Conservation (phyloP, 2,329 filamentous ascomycete species). For the Botryotinia calthae region DNA sequence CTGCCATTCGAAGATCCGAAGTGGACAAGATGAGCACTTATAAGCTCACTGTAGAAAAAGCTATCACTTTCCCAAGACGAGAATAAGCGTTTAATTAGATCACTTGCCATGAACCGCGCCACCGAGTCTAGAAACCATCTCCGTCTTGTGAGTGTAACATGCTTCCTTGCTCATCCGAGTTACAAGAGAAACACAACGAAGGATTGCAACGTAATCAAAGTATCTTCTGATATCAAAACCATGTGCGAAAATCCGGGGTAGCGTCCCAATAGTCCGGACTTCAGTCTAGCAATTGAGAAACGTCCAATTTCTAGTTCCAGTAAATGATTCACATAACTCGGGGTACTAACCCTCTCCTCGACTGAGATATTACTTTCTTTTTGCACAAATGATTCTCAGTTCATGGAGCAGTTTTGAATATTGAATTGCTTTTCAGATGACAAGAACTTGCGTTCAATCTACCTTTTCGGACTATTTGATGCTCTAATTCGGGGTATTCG, state of each 20-base stretch:
- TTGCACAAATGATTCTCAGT: background rate
- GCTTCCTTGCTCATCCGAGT: background rate
- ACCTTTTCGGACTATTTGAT: background rate
- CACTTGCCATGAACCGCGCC: slow-evolving; percentile 14
- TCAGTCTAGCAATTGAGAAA: background rate
- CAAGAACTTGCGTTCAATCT: background rate
- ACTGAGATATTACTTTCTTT: background rate
- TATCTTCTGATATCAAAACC: slow-evolving; percentile 16
- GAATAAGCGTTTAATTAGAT: background rate
- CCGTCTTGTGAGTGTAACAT: slow-evolving; percentile 7
- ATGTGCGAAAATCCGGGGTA: slow-evolving; percentile 14
- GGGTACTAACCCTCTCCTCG: background rate
- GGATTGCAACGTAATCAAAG: slow-evolving; percentile 10
- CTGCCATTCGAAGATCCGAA: background rate
- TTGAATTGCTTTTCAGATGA: background rate
- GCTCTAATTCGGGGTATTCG: background rate
- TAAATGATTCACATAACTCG: background rate
- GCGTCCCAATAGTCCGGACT: background rate
- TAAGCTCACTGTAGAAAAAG: background rate
- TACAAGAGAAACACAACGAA: background rate
- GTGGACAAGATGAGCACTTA: background rate
- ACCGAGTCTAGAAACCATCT: background rate
- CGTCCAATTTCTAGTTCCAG: background rate
- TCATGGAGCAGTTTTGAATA: background rate
- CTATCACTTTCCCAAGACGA: background rate